phyloP scores from a whole-genome alignment of 306 rosid genomes.

The Echinosophora koreensis region DNA sequence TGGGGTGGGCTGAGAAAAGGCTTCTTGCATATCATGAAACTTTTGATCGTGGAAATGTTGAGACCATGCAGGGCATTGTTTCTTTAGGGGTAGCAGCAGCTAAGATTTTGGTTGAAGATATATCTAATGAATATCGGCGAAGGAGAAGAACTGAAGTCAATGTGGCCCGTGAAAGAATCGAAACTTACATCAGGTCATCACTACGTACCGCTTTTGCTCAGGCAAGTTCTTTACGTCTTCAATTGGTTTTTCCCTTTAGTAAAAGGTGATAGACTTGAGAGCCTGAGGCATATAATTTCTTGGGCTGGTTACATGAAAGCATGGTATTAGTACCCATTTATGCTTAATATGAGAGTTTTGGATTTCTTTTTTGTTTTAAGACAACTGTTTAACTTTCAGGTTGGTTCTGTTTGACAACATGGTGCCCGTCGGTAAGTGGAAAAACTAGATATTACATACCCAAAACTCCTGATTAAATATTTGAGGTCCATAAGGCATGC shows the following conservation, averaged over 20 bases:
- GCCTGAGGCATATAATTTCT: conserved; percentile 18
- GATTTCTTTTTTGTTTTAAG: not conserved
- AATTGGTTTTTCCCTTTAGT: conserved; percentile 7
- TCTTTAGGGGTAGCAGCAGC: conserved; percentile 96
- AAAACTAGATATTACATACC: conserved; percentile 16
- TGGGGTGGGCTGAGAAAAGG: conserved; percentile 99
- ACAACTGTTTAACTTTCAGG: not conserved
- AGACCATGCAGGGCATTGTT: conserved; percentile 90
- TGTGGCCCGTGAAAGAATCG: conserved; percentile 91
- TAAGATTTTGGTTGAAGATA: conserved; percentile 89
- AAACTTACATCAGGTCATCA: conserved; percentile 95
- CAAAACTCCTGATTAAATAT: conserved; percentile 5
- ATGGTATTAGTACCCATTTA: conserved; percentile 3
- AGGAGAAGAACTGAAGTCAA: conserved; percentile 90
- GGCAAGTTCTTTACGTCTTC: conserved; percentile 66
- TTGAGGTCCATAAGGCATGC: not conserved
- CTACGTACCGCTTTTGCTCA: conserved; percentile 97
- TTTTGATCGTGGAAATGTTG: conserved; percentile 79
- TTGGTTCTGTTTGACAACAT: conserved; percentile 26
- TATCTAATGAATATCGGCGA: conserved; percentile 91
- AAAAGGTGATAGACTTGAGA: conserved; percentile 37
- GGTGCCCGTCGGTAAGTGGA: not conserved
- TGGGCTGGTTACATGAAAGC: not conserved
- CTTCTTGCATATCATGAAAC: conserved; percentile 99
- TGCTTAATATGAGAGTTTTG: conserved; percentile 20